Evolutionary conservation across 2,329 filamentous ascomycete species (phyloP).

Genomic region (Aspergillus neoniger): DNA sequence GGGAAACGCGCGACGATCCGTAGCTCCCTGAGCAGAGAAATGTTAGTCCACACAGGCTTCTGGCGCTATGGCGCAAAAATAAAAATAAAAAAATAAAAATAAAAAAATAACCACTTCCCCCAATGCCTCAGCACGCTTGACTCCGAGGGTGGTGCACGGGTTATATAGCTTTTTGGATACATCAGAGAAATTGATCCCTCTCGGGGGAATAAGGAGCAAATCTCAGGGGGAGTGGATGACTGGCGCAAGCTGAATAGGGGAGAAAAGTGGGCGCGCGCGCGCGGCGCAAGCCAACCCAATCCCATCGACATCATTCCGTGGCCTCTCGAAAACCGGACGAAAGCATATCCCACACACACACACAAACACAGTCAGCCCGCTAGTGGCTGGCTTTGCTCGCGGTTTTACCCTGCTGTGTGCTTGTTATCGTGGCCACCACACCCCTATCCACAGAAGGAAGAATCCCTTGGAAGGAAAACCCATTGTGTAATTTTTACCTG

Average conservation of each 20-base stretch:
- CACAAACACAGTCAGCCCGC: not conserved
- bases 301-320: not conserved
- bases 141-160: slow-evolving; percentile 4
- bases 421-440: not conserved
- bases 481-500: not conserved
- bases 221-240: not conserved
- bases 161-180: slow-evolving; percentile 16
- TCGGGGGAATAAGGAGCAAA: not conserved
- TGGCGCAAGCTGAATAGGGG: not conserved
- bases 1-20: not conserved
- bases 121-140: not conserved
- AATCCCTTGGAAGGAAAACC: no score
- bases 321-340: not conserved
- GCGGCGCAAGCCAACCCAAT: not conserved
- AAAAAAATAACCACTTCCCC: not conserved
- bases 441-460: not conserved
- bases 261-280: no score
- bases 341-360: not conserved
- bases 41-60: not conserved
- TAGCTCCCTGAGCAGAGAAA: slow-evolving; percentile 2
- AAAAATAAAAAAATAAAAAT: no score
- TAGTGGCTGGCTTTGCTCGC: not conserved
- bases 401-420: not conserved
- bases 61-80: not conserved
- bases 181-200: slow-evolving; percentile 15